Base-by-base conservation (phyloP, 768 basidiomycete species). In the Filobasidium floriforme region DNA sequence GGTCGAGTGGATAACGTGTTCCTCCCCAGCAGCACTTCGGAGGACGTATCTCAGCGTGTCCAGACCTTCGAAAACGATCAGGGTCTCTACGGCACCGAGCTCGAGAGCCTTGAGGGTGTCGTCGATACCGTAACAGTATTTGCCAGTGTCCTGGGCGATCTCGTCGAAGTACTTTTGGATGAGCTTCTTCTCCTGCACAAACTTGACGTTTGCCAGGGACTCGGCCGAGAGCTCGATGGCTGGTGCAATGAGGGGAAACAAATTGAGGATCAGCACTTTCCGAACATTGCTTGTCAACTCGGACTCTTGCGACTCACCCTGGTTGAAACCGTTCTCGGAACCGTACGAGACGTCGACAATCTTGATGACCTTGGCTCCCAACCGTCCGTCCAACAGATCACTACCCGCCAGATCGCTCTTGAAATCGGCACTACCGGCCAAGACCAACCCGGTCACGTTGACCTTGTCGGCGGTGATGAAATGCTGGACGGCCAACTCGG, bases 131-230 rank as follows among this genome's bases (percentile, higher is more conserved):
- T 94, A 98, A 81, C 93, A 96, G 81, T 94, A 97, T 79, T 88
- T 90, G 73, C 86, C 90, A 41, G 90, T 92, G 75, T 99, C 96
- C 77, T 90, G 89, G 72, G 92, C 94, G 81, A 99, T 99, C 81
- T 99, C 96, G 75, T 98, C 94, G 77, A 99, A 99, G 82, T 97
- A 98, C 77, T 85, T 89, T 79, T 98, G 93, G 72, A 99, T 98
- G 59, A 99, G 86, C 78, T 83, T 88, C 83, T 98, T 98, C 82
- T 99, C 96, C 80, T 98, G 94, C 41, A 99, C 94, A 73, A 99
- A 98, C 79, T 99, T 99, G 82, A 99, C 96, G 78, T 98, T 98
- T 43, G 90, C 87, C 32, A 99, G 86, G 1, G 91, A 89, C 79
- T 99, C 96, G 0, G 91, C 89, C 0, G 96, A 90, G 61, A 98